Evolutionary conservation across 2,329 filamentous ascomycete genomes (phyloP).

Genomic region (Amesomyces nigricolor): DNA sequence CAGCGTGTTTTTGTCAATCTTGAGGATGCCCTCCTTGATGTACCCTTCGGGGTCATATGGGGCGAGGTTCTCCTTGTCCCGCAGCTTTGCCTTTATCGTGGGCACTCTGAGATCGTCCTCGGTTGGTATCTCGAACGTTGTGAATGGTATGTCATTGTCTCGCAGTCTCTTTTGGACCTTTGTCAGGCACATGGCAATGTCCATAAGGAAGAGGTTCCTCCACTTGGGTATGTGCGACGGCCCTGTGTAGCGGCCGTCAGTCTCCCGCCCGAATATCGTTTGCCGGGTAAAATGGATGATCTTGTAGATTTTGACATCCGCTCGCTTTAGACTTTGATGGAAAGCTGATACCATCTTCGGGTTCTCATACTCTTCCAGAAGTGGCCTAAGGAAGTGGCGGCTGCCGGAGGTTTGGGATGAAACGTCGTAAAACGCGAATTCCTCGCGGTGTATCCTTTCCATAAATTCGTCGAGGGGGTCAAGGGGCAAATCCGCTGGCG

Average conservation of each 20-base stretch:
- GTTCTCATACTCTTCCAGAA: not conserved
- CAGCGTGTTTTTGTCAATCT: conserved; percentile 10
- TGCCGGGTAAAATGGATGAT: conserved; percentile 12
- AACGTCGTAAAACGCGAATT: conserved; percentile 1
- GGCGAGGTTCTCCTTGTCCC: too few species aligned
- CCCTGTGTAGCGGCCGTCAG: not conserved
- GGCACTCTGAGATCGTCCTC: not conserved
- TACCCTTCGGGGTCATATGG: not conserved
- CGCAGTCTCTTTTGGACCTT: not conserved
- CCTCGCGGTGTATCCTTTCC: not conserved
- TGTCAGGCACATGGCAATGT: conserved; percentile 3
- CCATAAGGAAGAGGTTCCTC: not conserved
- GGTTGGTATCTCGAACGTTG: not conserved
- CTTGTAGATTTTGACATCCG: conserved; percentile 6
- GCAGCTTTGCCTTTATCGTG: too few species aligned
- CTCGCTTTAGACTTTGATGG: not conserved
- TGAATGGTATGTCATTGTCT: not conserved
- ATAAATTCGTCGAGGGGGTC: conserved; percentile 1
- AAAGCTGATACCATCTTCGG: not conserved
- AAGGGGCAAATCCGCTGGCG: not conserved
- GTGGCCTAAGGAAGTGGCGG: not conserved
- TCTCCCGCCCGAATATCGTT: not conserved
- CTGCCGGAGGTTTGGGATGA: not conserved
- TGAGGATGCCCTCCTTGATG: conserved; percentile 13
- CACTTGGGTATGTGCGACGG: not conserved